phyloP scores from a whole-genome alignment of 305 asterid species.

The Fraxinus paxiana region DNA sequence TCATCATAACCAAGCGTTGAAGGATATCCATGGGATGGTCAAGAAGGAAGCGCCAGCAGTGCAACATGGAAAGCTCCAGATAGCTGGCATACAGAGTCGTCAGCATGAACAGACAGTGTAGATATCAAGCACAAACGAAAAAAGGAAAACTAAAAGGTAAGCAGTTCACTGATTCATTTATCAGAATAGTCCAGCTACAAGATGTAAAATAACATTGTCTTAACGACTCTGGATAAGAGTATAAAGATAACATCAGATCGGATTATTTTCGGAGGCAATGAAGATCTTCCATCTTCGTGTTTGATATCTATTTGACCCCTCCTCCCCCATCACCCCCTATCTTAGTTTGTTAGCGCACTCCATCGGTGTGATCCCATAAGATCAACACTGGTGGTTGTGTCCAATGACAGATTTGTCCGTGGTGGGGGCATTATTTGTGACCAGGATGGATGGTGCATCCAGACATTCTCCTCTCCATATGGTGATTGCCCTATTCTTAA shows the following conservation, averaged over 20 bases:
- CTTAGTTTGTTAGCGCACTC: neutral
- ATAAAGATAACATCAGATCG: neutral
- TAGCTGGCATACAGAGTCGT: conserved; percentile 43
- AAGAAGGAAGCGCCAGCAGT: conserved; percentile 71
- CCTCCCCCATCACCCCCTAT: neutral
- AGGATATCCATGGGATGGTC: conserved; percentile 53
- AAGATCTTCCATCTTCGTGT: neutral
- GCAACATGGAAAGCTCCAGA: conserved; percentile 75
- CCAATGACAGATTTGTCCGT: neutral
- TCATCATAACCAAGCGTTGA: conserved; percentile 72
- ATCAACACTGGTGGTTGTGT: neutral
- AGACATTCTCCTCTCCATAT: neutral
- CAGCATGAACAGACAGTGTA: conserved; percentile 19
- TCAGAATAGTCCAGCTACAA: conserved; percentile 13
- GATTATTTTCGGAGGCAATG: neutral
- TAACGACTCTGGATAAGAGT: conserved; percentile 7
- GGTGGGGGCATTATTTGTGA: neutral
- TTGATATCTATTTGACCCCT: neutral
- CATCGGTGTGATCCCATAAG: neutral
- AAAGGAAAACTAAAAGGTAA: neutral
- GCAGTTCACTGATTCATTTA: neutral
- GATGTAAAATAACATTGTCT: conserved; percentile 6
- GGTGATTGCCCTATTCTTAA: neutral
- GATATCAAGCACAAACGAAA: conserved; percentile 2
- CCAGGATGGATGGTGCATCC: neutral